Evolutionary conservation across 2,329 filamentous ascomycete genomes (phyloP).

Genomic region (Tolypocladium paradoxum): DNA sequence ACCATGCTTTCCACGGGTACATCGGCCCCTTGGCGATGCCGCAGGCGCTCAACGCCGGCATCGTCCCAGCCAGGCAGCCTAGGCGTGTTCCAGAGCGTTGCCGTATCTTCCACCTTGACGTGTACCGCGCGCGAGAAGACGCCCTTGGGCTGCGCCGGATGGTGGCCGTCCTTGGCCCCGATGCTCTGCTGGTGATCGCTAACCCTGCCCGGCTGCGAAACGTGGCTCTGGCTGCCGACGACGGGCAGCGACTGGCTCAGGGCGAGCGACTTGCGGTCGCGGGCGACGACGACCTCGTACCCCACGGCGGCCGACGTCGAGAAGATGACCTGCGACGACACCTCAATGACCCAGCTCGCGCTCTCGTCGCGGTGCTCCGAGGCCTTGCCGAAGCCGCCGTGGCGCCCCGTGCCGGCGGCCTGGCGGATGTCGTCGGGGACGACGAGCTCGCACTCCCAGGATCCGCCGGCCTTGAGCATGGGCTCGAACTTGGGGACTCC

Average conservation of each 20-base stretch:
- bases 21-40: constrained; percentile 13
- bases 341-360: constrained; percentile 81
- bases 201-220: constrained; percentile 59
- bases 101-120: constrained; percentile 77
- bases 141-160: constrained; percentile 56
- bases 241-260: constrained; percentile 42
- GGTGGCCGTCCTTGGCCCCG: constrained; percentile 44
- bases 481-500: constrained; percentile 88
- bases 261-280: constrained; percentile 74
- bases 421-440: constrained; percentile 71
- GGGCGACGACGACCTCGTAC: constrained; percentile 76
- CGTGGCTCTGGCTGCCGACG: constrained; percentile 31
- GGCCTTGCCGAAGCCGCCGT: constrained; percentile 34
- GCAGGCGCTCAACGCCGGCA: constrained; percentile 19
- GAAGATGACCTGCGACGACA: constrained; percentile 88
- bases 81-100: constrained; percentile 86
- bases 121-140: constrained; percentile 75
- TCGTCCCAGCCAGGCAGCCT: constrained; percentile 58
- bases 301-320: constrained; percentile 78
- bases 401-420: constrained; percentile 39
- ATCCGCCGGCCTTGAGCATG: constrained; percentile 87
- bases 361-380: constrained; percentile 39
- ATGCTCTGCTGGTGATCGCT: constrained; percentile 63
- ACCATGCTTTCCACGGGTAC: constrained; percentile 21
- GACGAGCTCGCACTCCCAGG: constrained; percentile 68